Percentiles rank a stretch among this genome's conserved stretches.
phyloP scores from a whole-genome alignment of 192 early-diverging fungal genomes.

The Mortierella antarctica region DNA sequence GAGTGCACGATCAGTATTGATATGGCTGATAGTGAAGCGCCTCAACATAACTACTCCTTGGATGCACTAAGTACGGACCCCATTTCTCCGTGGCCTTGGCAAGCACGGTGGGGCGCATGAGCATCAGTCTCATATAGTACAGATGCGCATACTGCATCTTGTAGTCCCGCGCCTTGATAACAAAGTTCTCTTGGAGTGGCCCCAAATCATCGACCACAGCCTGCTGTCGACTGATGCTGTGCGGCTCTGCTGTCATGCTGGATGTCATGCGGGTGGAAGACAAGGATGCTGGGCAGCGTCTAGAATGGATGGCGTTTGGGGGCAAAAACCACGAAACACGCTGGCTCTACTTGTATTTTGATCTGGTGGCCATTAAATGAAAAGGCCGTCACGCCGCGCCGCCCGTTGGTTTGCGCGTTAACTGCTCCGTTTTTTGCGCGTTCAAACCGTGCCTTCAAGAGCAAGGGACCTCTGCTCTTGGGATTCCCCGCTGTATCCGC shows the following conservation, averaged over 20 bases:
- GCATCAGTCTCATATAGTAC: slow-evolving; percentile 81
- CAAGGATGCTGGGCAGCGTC: neutral
- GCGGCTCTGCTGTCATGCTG: slow-evolving; percentile 23
- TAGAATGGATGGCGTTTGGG: neutral
- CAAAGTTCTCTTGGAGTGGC: slow-evolving; percentile 58
- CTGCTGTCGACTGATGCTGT: slow-evolving; percentile 20
- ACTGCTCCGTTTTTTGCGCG: too few relatives aligned
- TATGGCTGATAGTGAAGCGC: neutral
- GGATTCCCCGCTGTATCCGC: too few relatives aligned
- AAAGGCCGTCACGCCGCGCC: slow-evolving; percentile 8
- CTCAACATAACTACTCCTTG: neutral
- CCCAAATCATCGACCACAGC: slow-evolving; percentile 31
- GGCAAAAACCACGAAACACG: neutral
- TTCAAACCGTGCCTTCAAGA: too few relatives aligned
- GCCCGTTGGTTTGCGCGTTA: too few relatives aligned
- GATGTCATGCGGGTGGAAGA: neutral
- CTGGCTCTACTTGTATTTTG: too few relatives aligned
- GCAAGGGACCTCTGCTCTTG: too few relatives aligned
- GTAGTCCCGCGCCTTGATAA: slow-evolving; percentile 72
- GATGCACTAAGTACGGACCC: slow-evolving; percentile 24
- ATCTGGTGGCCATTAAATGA: neutral
- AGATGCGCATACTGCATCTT: slow-evolving; percentile 87
- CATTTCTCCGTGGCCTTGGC: slow-evolving; percentile 67
- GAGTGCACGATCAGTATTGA: neutral
- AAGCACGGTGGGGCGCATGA: slow-evolving; percentile 71